A percentile compares a stretch with the other conserved stretches of the same genome.
These are phyloP conservation scores for Coleophoma eucalyptorum DNA, from an alignment of 2,329 filamentous ascomycete species.

Conservation along the genomic window DNA sequence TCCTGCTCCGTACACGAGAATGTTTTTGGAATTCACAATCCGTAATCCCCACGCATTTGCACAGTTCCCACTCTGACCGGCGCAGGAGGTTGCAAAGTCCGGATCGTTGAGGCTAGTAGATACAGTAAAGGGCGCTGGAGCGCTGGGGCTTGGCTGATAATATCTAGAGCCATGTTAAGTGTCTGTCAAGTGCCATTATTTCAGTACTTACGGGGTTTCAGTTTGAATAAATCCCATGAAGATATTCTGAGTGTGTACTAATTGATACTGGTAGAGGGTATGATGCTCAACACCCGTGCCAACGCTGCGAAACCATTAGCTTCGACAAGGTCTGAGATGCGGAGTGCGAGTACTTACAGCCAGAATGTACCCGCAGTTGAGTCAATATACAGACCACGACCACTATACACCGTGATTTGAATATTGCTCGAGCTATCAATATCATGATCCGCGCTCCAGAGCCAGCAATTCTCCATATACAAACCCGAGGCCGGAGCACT, in stretches of 20 bases:
- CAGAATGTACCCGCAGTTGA: slow-evolving; percentile 43
- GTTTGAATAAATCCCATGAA: slow-evolving; percentile 22
- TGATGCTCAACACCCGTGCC: slow-evolving; percentile 49
- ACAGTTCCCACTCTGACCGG: slow-evolving; percentile 36
- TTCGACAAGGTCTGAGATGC: slow-evolving; percentile 38
- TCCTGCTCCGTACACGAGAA: slow-evolving; percentile 49
- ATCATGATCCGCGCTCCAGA: slow-evolving; percentile 42
- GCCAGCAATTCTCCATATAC: slow-evolving; percentile 45
- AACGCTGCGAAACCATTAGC: slow-evolving; percentile 74
- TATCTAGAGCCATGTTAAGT: slow-evolving; percentile 40
- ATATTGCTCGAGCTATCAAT: slow-evolving; percentile 35
- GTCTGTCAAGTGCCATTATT: too few relatives aligned
- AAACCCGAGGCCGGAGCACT: slow-evolving; percentile 34
- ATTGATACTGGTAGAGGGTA: slow-evolving; percentile 48
- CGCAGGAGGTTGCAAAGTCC: slow-evolving; percentile 40
- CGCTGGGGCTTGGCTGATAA: slow-evolving; percentile 62
- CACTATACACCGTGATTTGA: slow-evolving; percentile 50
- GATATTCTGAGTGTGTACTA: slow-evolving; percentile 30
- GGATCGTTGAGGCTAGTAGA: slow-evolving; percentile 40
- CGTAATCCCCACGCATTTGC: slow-evolving; percentile 63
- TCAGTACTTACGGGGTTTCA: slow-evolving; percentile 36
- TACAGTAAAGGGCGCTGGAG: slow-evolving; percentile 57
- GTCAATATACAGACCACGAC: slow-evolving; percentile 40
- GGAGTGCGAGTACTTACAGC: slow-evolving; percentile 35
- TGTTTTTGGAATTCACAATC: slow-evolving; percentile 44